Base-by-base conservation (phyloP, 2,329 filamentous ascomycete genomes). In the Colletotrichum lini region DNA sequence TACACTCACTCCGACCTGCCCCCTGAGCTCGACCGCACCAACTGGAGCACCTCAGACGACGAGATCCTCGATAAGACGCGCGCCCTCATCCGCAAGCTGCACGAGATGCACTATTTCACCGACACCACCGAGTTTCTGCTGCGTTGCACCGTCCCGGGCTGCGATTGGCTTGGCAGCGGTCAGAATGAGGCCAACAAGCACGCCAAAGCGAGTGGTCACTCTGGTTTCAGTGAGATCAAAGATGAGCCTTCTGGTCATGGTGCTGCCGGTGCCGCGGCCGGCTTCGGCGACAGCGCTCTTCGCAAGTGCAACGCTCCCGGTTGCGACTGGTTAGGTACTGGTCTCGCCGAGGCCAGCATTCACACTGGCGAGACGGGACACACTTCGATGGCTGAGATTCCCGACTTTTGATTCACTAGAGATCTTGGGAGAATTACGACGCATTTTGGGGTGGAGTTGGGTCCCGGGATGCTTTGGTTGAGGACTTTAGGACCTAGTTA, bases 121-220 rank as follows among this genome's bases (percentile, higher is more conserved):
- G 94, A 98, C 79, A 97, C 94, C 0, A 89, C 93, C 26, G 91
- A 91, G 0, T 94, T 98, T 78, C 86, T 89, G 47, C 88, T 98
- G 70, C 90, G 87, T 77, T 98, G 96, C 80, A 94, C 95, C 74
- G 84, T 87, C 3, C 77, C 79, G 16, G 79, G 84, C 10, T 96
- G 93, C 77, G 87, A 89, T 2, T 90, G 89, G 86, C 87, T 91
- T 21, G 91, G 93, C 0, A 89, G 89, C 67, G 93, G 93, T 1
- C 86, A 94, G 79, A 82, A 82, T 52, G 89, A 87, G 67, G 90
- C 92, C 1, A 82, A 87, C 18, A 83, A 87, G 74, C 93, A 95
- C 78, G 91, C 91, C 12, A 82, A 84, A 54, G 80, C 84, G 68
- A 92, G 90, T 0, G 88, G 89, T 0, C 91, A 93, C 76, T 82